Evolutionary conservation across 2,329 filamentous ascomycete genomes (phyloP), one percentile per base, ranked within the genome.

Genomic region (Epichloe aotearoae): DNA sequence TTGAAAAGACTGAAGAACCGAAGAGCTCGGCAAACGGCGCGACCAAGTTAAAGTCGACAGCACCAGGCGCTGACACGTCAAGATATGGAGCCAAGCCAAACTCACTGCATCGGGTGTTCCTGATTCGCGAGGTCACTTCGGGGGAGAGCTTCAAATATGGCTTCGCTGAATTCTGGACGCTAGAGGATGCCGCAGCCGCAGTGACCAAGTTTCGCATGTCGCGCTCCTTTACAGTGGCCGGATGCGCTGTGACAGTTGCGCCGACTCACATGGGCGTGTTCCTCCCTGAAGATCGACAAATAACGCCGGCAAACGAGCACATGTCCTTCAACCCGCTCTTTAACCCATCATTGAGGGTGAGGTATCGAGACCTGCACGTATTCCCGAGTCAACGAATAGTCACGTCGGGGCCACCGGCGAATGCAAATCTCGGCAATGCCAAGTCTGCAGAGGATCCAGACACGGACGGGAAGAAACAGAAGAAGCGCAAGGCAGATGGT

Each of bases 221-320:
- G 30, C 79, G 86, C 11, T 84, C 82, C 47, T 91, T 91, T 59
- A 88, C 83, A 2, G 87, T 93, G 54, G 83, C 82, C 0, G 87
- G 83, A 3, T 83, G 81, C 56, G 78, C 82, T 0, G 84, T 88
- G 15, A 74, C 78, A 11, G 74, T 88, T 23, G 84, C 79, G 42
- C 88, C 85, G 57, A 89, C 90, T 39, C 87, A 93, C 56, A 80
- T 86, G n/a, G 87, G 87, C 5, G 86, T 93, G 3, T 93, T 94
- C 60, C 79, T 90, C 12, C 86, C 85, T 0, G 83, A 86, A 42
- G 73, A 84, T 46, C 77, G 82, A 47, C 73, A 75, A 7, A 52
- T 71, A 1, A 73, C 73, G 5, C 70, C 76, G 0, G 75, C 76
- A 17, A 77, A 73, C n/a, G 74, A 79, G 14, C 73, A 69, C 44